These are phyloP conservation scores for Bipolaris cookei DNA, from an alignment of 2,329 filamentous ascomycete species.

Conservation along the genomic window DNA sequence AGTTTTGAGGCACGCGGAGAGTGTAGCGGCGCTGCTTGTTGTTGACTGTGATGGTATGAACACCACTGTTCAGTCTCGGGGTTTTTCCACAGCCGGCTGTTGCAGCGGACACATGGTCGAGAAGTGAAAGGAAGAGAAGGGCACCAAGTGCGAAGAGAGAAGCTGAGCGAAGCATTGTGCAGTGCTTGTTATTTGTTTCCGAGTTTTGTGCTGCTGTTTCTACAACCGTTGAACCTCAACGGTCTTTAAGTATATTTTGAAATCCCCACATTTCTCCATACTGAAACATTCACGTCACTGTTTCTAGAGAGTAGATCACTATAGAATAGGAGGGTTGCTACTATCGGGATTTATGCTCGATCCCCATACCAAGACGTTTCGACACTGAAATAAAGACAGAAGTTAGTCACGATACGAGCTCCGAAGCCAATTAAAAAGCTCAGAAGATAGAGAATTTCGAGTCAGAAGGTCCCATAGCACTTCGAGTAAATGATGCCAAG, in stretches of 20 bases:
- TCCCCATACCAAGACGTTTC: background rate
- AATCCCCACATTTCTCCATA: background rate
- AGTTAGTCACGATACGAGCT: background rate
- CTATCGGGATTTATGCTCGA: background rate
- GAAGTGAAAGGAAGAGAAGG: slow-evolving; percentile 14
- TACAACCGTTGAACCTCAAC: background rate
- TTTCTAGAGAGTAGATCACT: background rate
- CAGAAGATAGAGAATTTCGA: background rate
- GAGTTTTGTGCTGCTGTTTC: background rate
- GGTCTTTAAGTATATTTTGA: slow-evolving; percentile 7
- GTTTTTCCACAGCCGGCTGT: slow-evolving; percentile 26
- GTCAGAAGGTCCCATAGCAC: background rate
- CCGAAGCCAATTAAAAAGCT: background rate
- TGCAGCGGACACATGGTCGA: slow-evolving; percentile 11
- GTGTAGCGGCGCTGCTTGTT: slow-evolving; percentile 24
- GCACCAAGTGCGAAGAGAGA: slow-evolving; percentile 15
- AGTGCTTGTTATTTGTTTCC: background rate
- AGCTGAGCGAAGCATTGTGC: slow-evolving; percentile 15
- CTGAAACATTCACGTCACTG: background rate
- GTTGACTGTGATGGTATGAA: slow-evolving; percentile 30
- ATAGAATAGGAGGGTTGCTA: background rate
- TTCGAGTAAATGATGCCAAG: slow-evolving; percentile 14
- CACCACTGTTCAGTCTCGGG: slow-evolving; percentile 18
- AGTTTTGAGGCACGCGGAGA: slow-evolving; percentile 47
- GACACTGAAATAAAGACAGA: background rate